Evolutionary conservation across 345 rosid species (phyloP).

Genomic region (Mallotus nudiflorus): DNA sequence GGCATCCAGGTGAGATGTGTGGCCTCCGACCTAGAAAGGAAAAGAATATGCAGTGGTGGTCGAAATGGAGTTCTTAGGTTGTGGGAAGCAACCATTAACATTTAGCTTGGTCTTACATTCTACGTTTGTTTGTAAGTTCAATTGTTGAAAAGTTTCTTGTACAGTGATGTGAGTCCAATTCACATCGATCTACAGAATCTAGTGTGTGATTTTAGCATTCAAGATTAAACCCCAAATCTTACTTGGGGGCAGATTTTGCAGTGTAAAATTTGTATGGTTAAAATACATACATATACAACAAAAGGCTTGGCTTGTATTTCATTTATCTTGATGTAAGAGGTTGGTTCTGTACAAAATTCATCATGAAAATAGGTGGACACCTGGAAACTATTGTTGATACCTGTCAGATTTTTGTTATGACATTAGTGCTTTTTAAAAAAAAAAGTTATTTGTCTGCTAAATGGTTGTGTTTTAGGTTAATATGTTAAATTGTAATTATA

Average conservation of each 20-base stretch:
- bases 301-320: background rate
- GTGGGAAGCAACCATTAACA: slow-evolving; percentile 99
- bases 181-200: background rate
- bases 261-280: background rate
- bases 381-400: too few relatives aligned
- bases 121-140: background rate
- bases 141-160: background rate
- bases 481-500: too few relatives aligned
- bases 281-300: background rate
- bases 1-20: slow-evolving; percentile 82
- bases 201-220: background rate
- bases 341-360: background rate
- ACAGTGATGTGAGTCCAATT: background rate
- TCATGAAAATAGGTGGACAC: background rate
- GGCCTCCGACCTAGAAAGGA: slow-evolving; percentile 95
- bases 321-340: background rate
- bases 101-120: slow-evolving; percentile 29
- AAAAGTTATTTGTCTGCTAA: too few relatives aligned
- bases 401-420: too few relatives aligned
- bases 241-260: background rate
- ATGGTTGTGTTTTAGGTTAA: too few relatives aligned
- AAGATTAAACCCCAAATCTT: background rate
- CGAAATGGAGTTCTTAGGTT: slow-evolving; percentile 92
- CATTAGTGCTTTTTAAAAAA: too few relatives aligned
- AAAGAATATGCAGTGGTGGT: slow-evolving; percentile 97